phyloP scores from a whole-genome alignment of 805 yeast species.

The Sugiyamaella chiloensis region DNA sequence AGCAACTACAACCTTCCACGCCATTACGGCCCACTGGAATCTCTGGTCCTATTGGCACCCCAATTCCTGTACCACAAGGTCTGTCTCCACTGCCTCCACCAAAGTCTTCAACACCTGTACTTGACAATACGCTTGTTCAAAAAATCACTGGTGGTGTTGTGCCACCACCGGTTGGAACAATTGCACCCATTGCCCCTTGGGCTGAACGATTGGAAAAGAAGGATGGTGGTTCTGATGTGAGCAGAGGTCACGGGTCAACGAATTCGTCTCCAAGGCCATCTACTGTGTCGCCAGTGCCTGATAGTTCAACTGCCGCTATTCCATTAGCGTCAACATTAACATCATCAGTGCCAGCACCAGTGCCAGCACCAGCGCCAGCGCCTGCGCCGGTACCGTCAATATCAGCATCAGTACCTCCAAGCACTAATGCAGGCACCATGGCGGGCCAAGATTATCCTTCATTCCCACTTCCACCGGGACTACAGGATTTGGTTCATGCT shows the following conservation, averaged over 20 bases:
- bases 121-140: not conserved
- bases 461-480: slow-evolving; percentile 38
- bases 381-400: slow-evolving; percentile 23
- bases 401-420: slow-evolving; percentile 21
- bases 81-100: slow-evolving; percentile 26
- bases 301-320: no score
- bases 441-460: slow-evolving; percentile 10
- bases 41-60: slow-evolving; percentile 14
- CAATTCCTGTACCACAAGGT: slow-evolving; percentile 24
- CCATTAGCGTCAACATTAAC: slow-evolving; percentile 20
- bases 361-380: slow-evolving; percentile 18
- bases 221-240: slow-evolving; percentile 2
- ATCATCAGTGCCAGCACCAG: slow-evolving; percentile 23
- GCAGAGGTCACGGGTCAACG: not conserved
- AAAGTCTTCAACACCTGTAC: slow-evolving; percentile 2
- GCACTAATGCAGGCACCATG: slow-evolving; percentile 16
- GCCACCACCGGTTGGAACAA: not conserved
- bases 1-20: slow-evolving; percentile 7
- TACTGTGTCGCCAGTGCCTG: slow-evolving; percentile 22
- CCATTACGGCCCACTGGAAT: not conserved
- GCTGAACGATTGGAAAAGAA: slow-evolving; percentile 19
- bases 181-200: slow-evolving; percentile 24
- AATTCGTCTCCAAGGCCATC: slow-evolving; percentile 12
- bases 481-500: slow-evolving; percentile 38
- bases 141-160: not conserved